Base-by-base conservation (phyloP, 495 filamentous ascomycete genomes). In the Platismatia glauca region DNA sequence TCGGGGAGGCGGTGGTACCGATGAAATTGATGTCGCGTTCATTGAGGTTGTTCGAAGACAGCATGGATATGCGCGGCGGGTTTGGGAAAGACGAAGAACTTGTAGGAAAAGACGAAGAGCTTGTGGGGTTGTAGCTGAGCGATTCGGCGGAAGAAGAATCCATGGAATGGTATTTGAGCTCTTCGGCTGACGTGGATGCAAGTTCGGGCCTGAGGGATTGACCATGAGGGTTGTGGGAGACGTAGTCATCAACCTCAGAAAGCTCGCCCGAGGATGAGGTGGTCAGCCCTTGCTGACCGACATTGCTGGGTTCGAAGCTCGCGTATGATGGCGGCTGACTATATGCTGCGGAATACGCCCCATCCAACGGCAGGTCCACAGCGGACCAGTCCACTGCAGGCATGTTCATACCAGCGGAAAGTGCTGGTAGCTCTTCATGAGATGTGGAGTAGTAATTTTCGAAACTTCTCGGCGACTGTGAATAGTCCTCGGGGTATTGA, bases 191-290 rank as follows among this genome's bases (percentile, higher is more conserved):
- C 1, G 65, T 55, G 48, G 61, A 60, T 18, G 65, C 43, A 15
- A 64, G 39, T 2, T 59, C 57, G 4, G 61, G 65, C 33, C 65
- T 53, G 20, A 64, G 57, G 20, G 43, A 29, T 46, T 57, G 44
- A 22, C 50, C 56, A 44, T 22, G 63, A 34, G 43, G 35, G 33
- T 55, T 53, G n/a, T 61, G 64, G n/a, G 79, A 72, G 53, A 76
- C 68, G 67, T 80, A 79, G 56, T 91, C 88, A 59, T 89, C 88
- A 18, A 82, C 82, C 71, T 90, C 88, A 18, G 88, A 90, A 35
- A 87, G 82, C 64, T 90, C 87, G 37, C 87, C 88, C 3, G 87
- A 90, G 12, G 86, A 90, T 5, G 87, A 89, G 3, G 86, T 86
- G 9, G 82, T 72, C 61, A 85, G 75, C 8, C 79, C 82, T 55